Conservation (phyloP, 2,329 filamentous ascomycete genomes). For the Xylaria sp. region DNA sequence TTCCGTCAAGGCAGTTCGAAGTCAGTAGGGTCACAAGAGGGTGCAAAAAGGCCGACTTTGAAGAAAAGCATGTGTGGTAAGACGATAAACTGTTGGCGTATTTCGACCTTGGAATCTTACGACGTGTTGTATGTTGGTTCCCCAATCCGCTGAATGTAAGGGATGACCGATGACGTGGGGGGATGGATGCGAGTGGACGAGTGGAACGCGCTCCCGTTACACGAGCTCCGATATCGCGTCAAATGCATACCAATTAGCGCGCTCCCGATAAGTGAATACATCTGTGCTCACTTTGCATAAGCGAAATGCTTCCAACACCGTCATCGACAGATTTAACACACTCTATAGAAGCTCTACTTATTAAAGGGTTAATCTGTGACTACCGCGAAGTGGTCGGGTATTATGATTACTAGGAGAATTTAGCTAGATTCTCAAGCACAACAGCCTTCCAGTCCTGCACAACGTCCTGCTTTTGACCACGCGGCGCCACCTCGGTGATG, state of each 20-base stretch:
- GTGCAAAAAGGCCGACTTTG: not conserved
- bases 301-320: too few relatives aligned
- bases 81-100: not conserved
- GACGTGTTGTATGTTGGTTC: not conserved
- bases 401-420: too few relatives aligned
- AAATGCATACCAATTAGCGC: slow-evolving; percentile 46
- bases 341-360: too few relatives aligned
- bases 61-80: not conserved
- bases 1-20: not conserved
- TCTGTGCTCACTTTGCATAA: not conserved
- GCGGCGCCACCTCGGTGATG: too few relatives aligned
- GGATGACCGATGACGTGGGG: slow-evolving; percentile 31
- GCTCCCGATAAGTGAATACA: slow-evolving; percentile 37
- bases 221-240: slow-evolving; percentile 42
- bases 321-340: too few relatives aligned
- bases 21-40: not conserved
- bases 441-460: too few relatives aligned
- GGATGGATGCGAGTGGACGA: not conserved
- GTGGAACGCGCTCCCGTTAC: slow-evolving; percentile 13
- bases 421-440: too few relatives aligned
- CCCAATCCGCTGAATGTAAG: not conserved
- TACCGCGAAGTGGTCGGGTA: too few relatives aligned
- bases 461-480: too few relatives aligned
- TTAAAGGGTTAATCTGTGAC: too few relatives aligned
- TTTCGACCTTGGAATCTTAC: not conserved